A percentile compares a stretch with the other conserved stretches of the same genome.
Evolutionary conservation across 345 rosid species (phyloP).

Genomic region (Noccaea bulbosa): DNA sequence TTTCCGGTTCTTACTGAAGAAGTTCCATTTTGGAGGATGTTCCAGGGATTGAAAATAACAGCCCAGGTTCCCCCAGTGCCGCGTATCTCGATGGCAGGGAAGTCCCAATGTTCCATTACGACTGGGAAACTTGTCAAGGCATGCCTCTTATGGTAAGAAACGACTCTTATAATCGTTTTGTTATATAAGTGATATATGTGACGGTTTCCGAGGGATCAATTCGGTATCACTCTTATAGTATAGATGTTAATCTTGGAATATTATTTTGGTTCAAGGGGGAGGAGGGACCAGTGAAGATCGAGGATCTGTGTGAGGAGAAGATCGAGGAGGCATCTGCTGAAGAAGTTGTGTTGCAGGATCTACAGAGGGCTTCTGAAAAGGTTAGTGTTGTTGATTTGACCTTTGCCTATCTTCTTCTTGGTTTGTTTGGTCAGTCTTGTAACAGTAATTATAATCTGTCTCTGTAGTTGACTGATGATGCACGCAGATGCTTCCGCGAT

Average conservation of each 20-base stretch:
- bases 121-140: conserved; percentile 40
- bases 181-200: not conserved
- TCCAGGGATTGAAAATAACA: conserved; percentile 41
- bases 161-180: not conserved
- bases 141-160: conserved; percentile 39
- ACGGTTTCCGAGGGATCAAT: not conserved
- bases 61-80: conserved; percentile 18
- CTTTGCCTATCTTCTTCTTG: not conserved
- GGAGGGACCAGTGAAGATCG: conserved; percentile 23
- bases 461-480: conserved; percentile 57
- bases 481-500: conserved; percentile 80
- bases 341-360: conserved; percentile 67
- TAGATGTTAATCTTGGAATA: conserved; percentile 32
- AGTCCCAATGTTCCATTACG: conserved; percentile 38
- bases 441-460: not conserved
- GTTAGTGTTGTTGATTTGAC: conserved; percentile 43
- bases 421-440: conserved; percentile 12
- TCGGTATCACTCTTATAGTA: not conserved
- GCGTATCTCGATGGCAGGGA: conserved; percentile 29
- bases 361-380: conserved; percentile 63
- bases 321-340: conserved; percentile 54
- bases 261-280: conserved; percentile 31
- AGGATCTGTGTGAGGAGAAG: conserved; percentile 38
- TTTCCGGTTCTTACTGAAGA: conserved; percentile 47
- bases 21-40: conserved; percentile 49